phyloP scores from a whole-genome alignment of 2,329 filamentous ascomycete species.

The Diaporthe velutina region DNA sequence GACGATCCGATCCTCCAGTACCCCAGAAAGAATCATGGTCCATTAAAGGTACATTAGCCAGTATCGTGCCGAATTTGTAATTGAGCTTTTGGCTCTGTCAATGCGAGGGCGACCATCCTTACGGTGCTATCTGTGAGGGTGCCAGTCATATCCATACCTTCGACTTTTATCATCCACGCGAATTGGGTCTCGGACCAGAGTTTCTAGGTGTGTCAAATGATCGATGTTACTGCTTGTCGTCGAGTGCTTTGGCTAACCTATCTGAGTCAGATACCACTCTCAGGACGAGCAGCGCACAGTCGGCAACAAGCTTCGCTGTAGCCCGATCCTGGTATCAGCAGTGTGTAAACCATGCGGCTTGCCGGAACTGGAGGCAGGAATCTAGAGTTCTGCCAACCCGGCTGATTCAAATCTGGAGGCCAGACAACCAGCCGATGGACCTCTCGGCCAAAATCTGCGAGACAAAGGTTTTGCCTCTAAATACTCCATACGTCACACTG shows the following conservation, averaged over 20 bases:
- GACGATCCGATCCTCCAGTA: neutral
- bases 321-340: neutral
- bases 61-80: accelerated
- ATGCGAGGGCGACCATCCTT: neutral
- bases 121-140: neutral
- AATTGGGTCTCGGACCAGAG: neutral
- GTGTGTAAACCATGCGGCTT: neutral
- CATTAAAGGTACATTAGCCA: neutral
- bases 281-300: neutral
- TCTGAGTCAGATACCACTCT: neutral
- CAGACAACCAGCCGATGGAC: neutral
- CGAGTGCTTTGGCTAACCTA: neutral
- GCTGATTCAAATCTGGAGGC: neutral
- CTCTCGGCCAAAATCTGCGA: neutral
- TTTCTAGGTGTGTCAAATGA: neutral
- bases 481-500: neutral
- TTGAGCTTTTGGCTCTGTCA: neutral
- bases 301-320: neutral
- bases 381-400: neutral
- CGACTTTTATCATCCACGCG: neutral
- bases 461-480: neutral
- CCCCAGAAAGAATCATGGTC: neutral
- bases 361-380: neutral
- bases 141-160: neutral
- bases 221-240: neutral